Percentiles rank a stretch among this genome's conserved stretches.
Evolutionary conservation across 805 yeast genomes (phyloP).

Genomic region (Nakazawaea laoshanensis): DNA sequence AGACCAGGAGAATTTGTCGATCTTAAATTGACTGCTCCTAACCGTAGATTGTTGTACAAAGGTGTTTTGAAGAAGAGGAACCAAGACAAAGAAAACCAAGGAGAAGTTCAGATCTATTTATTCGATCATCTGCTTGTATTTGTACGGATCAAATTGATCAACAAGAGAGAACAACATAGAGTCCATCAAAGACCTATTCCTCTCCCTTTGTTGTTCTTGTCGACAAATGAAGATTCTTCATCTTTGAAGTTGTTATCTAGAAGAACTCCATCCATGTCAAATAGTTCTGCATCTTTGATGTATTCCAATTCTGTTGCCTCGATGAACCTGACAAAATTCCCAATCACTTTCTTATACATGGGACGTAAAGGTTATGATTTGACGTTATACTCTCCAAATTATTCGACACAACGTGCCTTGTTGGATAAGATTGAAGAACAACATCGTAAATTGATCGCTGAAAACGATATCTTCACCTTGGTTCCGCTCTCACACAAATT

Average conservation of each 20-base stretch:
- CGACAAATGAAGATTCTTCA: conserved; percentile 76
- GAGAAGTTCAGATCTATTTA: conserved; percentile 77
- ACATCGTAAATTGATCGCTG: conserved; percentile 61
- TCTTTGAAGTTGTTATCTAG: conserved; percentile 36
- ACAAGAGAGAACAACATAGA: conserved; percentile 84
- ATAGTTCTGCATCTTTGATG: no score
- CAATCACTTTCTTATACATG: conserved; percentile 42
- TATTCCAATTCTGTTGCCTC: conserved; percentile 16
- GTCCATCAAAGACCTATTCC: conserved; percentile 89
- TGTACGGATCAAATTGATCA: conserved; percentile 77
- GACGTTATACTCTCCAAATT: conserved; percentile 42
- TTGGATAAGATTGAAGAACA: conserved; percentile 74
- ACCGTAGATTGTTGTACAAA: conserved; percentile 71
- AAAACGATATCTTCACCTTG: conserved; percentile 72
- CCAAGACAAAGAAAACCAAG: conserved; percentile 63
- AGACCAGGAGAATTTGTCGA: conserved; percentile 80
- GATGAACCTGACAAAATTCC: conserved; percentile 27
- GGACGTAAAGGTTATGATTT: conserved; percentile 49
- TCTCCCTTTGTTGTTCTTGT: conserved; percentile 62
- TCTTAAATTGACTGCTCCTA: conserved; percentile 74
- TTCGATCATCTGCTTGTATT: conserved; percentile 84
- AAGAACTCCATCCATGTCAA: conserved; percentile 31
- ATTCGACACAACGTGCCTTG: conserved; percentile 66
- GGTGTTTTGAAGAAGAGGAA: conserved; percentile 69
- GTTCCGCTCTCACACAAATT: conserved; percentile 67